Conservation (phyloP, 768 basidiomycete genomes). For the Suillus subluteus region DNA sequence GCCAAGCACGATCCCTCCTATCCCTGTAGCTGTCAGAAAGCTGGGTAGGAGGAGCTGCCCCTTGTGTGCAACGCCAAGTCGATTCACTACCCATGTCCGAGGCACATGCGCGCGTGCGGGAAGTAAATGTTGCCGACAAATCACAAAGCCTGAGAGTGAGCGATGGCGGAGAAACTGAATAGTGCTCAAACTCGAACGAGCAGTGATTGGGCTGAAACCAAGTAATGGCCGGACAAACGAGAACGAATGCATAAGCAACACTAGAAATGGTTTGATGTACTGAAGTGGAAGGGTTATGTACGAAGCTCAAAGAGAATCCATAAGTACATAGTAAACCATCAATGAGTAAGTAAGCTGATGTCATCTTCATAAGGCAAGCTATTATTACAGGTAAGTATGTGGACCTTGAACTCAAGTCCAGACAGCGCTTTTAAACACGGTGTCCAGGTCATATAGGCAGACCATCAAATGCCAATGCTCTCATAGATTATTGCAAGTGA, state of each 20-base stretch:
- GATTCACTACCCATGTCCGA: slow-evolving; percentile 3
- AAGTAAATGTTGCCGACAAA: slow-evolving; percentile 1
- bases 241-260: background rate
- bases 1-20: slow-evolving; percentile 50
- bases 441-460: background rate
- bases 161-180: slow-evolving; percentile 3
- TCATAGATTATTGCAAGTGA: background rate
- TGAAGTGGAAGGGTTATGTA: background rate
- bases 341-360: slow-evolving; percentile 7
- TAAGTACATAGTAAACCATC: background rate
- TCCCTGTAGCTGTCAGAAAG: slow-evolving; percentile 34
- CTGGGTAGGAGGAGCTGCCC: slow-evolving; percentile 20
- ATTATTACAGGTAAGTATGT: background rate
- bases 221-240: slow-evolving; percentile 18
- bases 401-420: background rate
- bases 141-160: slow-evolving; percentile 3
- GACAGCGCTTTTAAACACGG: background rate
- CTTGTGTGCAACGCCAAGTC: background rate
- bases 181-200: slow-evolving; percentile 12
- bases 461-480: background rate
- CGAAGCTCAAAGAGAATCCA: background rate
- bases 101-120: slow-evolving; percentile 1
- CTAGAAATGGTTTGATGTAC: background rate
- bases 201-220: slow-evolving; percentile 20
- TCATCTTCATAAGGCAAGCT: slow-evolving; percentile 9